Base-by-base conservation (phyloP, 495 filamentous ascomycete species). In the Cladorrhinum samala region DNA sequence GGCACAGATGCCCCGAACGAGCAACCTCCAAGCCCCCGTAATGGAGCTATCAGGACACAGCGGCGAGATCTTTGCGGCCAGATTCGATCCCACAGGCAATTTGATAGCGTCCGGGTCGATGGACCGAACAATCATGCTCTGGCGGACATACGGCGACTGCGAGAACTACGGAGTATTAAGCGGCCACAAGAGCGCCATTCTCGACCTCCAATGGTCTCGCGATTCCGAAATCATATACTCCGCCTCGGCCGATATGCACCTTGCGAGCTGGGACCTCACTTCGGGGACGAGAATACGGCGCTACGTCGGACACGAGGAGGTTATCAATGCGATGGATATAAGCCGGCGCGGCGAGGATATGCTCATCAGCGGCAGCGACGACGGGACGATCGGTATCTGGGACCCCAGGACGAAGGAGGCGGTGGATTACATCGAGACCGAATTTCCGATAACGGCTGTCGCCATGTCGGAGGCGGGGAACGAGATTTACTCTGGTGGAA, bases 161-260 rank as follows among this genome's bases (percentile, higher is more conserved):
- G 88, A 93, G 62, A 98, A 97, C 70, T 95, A 95, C 61, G 89
- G 91, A 56, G 72, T 84, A 33, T 73, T 98, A 20, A 87, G 70
- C 14, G 94, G 94, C 13, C 93, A 98, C 71, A 87, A 86, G 69
- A 89, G 88, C 38, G 91, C 92, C 13, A 71, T 98, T 21, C 77
- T 96, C 17, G 94, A 97, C 68, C 76, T 99, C 20, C 87, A 93
- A 64, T 99, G 94, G 94, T 94, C 93, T 5, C 86, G 93, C 67
- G 91, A 97, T 70, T 93, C 89, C 25, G 81, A 83, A 62, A 84
- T 90, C 46, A 68, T 99, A 55, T 96, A 93, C 65, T 95, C 94
- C 25, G 91, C 91, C 24, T 96, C 91, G 37, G 90, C 92, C 52
- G 92, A 97, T 64, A 88, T 81, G 76, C 89, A 87, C 54, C 75